These are phyloP conservation scores for Pisolithus sp. DNA, from an alignment of 768 basidiomycete species.

Conservation along the genomic window DNA sequence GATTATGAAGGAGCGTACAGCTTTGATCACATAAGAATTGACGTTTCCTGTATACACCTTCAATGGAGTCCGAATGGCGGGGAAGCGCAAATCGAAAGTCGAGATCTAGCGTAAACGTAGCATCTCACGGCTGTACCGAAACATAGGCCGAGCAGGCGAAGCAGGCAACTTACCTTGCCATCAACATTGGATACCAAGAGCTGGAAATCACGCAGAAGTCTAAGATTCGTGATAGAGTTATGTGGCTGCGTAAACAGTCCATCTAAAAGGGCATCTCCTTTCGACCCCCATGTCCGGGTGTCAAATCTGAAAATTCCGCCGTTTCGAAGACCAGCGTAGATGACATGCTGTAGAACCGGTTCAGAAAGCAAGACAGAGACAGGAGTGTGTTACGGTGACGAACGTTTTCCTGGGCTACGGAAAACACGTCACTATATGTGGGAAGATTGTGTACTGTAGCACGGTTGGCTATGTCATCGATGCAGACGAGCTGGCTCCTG, in stretches of 20 bases:
- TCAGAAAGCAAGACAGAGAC: background rate
- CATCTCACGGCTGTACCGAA: background rate
- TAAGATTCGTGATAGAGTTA: conserved; percentile 51
- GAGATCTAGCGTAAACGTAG: conserved; percentile 40
- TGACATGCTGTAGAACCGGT: conserved; percentile 32
- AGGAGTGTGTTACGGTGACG: conserved; percentile 2
- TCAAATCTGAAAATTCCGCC: conserved; percentile 56
- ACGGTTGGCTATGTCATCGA: conserved; percentile 43
- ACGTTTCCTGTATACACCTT: conserved; percentile 48
- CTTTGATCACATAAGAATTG: conserved; percentile 44
- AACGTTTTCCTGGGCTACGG: conserved; percentile 50
- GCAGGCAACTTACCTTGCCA: conserved; percentile 43
- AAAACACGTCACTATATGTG: conserved; percentile 59
- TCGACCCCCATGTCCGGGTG: conserved; percentile 35
- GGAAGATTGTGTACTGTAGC: conserved; percentile 34
- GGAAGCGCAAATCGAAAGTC: conserved; percentile 57
- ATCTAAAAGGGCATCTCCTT: conserved; percentile 36
- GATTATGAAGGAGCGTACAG: conserved; percentile 36
- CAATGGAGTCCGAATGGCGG: conserved; percentile 36
- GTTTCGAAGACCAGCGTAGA: conserved; percentile 57
- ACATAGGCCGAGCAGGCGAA: background rate
- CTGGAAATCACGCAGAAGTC: conserved; percentile 42
- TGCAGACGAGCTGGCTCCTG: conserved; percentile 42
- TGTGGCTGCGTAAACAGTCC: conserved; percentile 27
- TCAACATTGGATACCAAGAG: conserved; percentile 54